phyloP scores from a whole-genome alignment of 148 eudicot genomes.

The Mesembryanthemum crystallinum region DNA sequence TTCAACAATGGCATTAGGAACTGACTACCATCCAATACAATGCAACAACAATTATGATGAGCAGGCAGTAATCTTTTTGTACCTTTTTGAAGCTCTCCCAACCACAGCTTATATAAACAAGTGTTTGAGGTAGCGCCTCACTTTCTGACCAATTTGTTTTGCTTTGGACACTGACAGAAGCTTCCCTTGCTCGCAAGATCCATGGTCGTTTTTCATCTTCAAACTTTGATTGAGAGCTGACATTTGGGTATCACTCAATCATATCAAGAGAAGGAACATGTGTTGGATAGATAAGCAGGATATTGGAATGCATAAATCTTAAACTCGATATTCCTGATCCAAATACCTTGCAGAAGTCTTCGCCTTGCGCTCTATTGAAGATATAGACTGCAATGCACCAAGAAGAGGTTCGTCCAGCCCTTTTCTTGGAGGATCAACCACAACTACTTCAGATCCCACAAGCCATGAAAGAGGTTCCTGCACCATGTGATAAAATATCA shows the following conservation, averaged over 20 bases:
- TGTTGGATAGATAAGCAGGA: not conserved
- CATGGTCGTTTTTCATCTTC: conserved; percentile 94
- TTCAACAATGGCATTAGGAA: conserved; percentile 22
- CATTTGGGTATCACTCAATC: conserved; percentile 11
- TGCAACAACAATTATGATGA: not conserved
- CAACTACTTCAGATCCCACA: conserved; percentile 82
- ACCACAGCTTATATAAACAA: conserved; percentile 92
- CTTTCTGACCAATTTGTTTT: conserved; percentile 50
- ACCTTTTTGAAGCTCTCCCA: conserved; percentile 98
- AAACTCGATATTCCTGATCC: conserved; percentile 6
- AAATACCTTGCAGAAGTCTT: conserved; percentile 47
- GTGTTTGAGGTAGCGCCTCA: conserved; percentile 68
- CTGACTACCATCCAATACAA: not conserved
- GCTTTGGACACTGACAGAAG: conserved; percentile 52
- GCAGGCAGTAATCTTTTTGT: conserved; percentile 3
- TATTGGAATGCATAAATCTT: not conserved
- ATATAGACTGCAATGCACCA: conserved; percentile 46
- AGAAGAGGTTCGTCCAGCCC: conserved; percentile 79
- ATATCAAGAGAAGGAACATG: conserved; percentile 3
- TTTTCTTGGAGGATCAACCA: conserved; percentile 98
- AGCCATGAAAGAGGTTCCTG: conserved; percentile 95
- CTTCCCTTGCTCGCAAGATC: conserved; percentile 86
- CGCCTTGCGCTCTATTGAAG: conserved; percentile 47
- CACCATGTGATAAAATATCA: conserved; percentile 15
- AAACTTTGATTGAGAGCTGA: conserved; percentile 43